Evolutionary conservation across 495 filamentous ascomycete genomes (phyloP).

Genomic region (Pseudoneurospora amorphoporcata): DNA sequence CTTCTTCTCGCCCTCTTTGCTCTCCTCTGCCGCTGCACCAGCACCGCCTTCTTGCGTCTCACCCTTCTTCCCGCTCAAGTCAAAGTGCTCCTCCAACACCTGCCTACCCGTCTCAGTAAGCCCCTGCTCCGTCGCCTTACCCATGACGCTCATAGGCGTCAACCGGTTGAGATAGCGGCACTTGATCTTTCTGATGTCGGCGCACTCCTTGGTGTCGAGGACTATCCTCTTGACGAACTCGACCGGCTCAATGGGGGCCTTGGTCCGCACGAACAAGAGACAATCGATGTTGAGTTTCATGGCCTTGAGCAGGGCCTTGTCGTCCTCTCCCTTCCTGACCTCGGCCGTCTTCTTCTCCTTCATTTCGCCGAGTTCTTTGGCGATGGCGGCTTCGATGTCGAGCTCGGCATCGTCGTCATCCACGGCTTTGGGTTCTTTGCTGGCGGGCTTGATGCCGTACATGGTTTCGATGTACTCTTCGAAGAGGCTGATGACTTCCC

Average conservation of each 20-base stretch:
- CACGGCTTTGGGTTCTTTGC: constrained; percentile 16
- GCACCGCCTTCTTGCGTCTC: neutral
- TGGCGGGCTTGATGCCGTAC: constrained; percentile 38
- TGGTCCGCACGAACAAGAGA: constrained; percentile 56
- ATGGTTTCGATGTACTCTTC: constrained; percentile 55
- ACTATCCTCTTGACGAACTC: constrained; percentile 69
- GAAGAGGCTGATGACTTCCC: constrained; percentile 64
- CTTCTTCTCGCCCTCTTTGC: constrained; percentile 18
- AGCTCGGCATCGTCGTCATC: constrained; percentile 30
- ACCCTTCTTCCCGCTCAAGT: constrained; percentile 26
- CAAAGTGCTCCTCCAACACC: constrained; percentile 67
- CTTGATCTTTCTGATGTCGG: constrained; percentile 41
- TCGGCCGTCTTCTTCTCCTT: constrained; percentile 38
- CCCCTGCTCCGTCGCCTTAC: constrained; percentile 69
- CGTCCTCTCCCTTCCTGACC: neutral
- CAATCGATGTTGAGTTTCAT: constrained; percentile 71
- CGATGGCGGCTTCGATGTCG: constrained; percentile 78
- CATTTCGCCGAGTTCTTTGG: constrained; percentile 61
- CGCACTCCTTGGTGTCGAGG: constrained; percentile 44
- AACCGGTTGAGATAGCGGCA: constrained; percentile 74
- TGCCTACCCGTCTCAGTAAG: constrained; percentile 58
- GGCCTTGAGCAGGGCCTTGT: constrained; percentile 44
- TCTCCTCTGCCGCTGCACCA: constrained; percentile 17
- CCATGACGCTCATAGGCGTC: constrained; percentile 66
- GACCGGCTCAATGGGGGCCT: constrained; percentile 66